phyloP scores from a whole-genome alignment of 257 asterid genomes.

The Knoxia roxburghii region DNA sequence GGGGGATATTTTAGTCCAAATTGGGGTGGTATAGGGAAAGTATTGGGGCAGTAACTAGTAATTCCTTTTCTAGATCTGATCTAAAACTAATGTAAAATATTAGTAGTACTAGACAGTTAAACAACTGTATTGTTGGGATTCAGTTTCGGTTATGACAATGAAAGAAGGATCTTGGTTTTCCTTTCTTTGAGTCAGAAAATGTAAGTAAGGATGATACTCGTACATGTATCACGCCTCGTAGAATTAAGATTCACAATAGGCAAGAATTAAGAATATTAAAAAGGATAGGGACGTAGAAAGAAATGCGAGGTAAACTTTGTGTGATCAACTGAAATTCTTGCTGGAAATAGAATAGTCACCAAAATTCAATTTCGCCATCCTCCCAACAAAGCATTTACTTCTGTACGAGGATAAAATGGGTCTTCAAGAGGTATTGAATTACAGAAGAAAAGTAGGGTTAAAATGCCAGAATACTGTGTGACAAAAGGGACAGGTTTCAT shows the following conservation, averaged over 20 bases:
- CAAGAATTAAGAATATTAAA: slow-evolving; percentile 15
- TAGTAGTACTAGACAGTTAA: background rate
- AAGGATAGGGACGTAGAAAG: slow-evolving; percentile 17
- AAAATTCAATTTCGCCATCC: too few relatives aligned
- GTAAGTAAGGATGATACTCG: background rate
- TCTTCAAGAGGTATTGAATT: too few relatives aligned
- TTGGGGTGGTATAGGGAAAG: too few relatives aligned
- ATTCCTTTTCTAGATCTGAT: slow-evolving; percentile 16
- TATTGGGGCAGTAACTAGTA: too few relatives aligned
- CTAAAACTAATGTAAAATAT: background rate
- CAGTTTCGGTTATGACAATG: slow-evolving; percentile 5
- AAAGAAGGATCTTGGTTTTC: slow-evolving; percentile 5
- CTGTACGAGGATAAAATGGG: too few relatives aligned
- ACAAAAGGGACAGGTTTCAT: slow-evolving; percentile 90
- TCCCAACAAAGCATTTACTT: too few relatives aligned
- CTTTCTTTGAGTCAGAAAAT: background rate
- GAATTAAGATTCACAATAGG: slow-evolving; percentile 31
- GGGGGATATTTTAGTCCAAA: too few relatives aligned
- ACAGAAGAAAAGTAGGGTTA: slow-evolving; percentile 2
- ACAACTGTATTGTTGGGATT: background rate
- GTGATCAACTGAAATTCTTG: too few relatives aligned
- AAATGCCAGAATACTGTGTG: slow-evolving; percentile 70
- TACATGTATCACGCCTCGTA: too few relatives aligned
- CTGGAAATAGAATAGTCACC: too few relatives aligned
- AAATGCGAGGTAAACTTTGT: background rate